These are phyloP conservation scores for Cryptococcus wingfieldii DNA, from an alignment of 1,284 basidiomycete genomes.

Conservation along the genomic window DNA sequence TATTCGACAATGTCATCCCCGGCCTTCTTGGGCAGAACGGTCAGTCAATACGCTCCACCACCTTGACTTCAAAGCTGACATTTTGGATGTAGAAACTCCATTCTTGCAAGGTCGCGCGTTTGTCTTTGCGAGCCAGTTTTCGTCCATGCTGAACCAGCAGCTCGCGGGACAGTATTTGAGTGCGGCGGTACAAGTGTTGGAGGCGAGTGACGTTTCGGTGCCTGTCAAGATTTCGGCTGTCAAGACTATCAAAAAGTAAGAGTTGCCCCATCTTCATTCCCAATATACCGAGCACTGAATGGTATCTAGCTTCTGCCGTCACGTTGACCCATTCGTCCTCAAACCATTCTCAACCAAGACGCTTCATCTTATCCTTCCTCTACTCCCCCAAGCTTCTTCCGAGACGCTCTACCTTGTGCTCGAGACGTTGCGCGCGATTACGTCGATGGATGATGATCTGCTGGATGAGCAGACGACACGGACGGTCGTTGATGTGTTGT, in stretches of 20 bases:
- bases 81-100: slow-evolving; percentile 59
- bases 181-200: slow-evolving; percentile 79
- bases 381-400: slow-evolving; percentile 72
- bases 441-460: slow-evolving; percentile 69
- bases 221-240: slow-evolving; percentile 92
- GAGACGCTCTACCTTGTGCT: slow-evolving; percentile 87
- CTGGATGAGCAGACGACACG: slow-evolving; percentile 61
- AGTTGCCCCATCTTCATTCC: not conserved
- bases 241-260: slow-evolving; percentile 82
- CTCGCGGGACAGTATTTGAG: slow-evolving; percentile 78
- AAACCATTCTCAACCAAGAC: slow-evolving; percentile 67
- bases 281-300: not conserved
- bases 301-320: slow-evolving; percentile 51
- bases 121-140: slow-evolving; percentile 88
- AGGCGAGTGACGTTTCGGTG: slow-evolving; percentile 62
- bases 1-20: slow-evolving; percentile 75
- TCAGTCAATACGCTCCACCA: slow-evolving; percentile 9
- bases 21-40: slow-evolving; percentile 56
- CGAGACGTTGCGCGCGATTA: slow-evolving; percentile 73
- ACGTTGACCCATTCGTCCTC: slow-evolving; percentile 54
- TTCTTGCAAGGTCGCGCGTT: slow-evolving; percentile 93
- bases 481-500: slow-evolving; percentile 61
- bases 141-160: slow-evolving; percentile 64
- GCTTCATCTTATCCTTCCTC: slow-evolving; percentile 76
- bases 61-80: not conserved